These are phyloP conservation scores for Didymella pomorum DNA, from an alignment of 2,329 filamentous ascomycete species.

Conservation along the genomic window DNA sequence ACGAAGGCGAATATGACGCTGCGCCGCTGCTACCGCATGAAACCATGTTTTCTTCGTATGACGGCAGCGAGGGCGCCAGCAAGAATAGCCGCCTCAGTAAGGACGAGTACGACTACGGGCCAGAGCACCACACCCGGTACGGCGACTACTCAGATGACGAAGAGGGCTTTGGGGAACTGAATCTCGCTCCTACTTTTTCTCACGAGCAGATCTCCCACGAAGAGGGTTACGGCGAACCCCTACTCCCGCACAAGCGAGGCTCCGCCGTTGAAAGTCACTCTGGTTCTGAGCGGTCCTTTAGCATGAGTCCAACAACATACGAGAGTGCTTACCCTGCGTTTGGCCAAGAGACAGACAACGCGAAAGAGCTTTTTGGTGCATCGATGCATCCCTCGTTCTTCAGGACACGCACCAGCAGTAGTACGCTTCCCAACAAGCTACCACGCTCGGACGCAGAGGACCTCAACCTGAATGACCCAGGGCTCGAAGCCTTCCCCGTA, in stretches of 20 bases:
- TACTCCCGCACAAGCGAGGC: conserved; percentile 37
- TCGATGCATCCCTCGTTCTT: conserved; percentile 26
- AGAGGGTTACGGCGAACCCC: conserved; percentile 25
- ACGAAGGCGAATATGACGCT: conserved; percentile 36
- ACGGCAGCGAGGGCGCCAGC: conserved; percentile 22
- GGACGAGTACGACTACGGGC: conserved; percentile 17
- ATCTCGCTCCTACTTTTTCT: conserved; percentile 21
- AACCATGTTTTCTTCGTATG: conserved; percentile 31
- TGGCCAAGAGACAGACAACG: conserved; percentile 20
- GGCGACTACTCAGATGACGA: conserved; percentile 18
- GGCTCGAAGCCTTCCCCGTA: conserved; percentile 41
- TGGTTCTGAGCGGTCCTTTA: conserved; percentile 27
- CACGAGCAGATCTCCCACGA: conserved; percentile 11
- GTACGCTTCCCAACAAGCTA: conserved; percentile 39
- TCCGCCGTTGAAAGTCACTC: conserved; percentile 21
- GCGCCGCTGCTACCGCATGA: conserved; percentile 52
- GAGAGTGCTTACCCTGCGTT: conserved; percentile 20
- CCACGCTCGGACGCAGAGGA: conserved; percentile 43
- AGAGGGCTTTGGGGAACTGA: conserved; percentile 7
- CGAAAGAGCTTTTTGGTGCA: conserved; percentile 22
- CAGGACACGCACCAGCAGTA: conserved; percentile 31
- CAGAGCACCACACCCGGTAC: conserved; percentile 23
- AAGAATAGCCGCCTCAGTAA: conserved; percentile 27
- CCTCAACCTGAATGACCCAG: conserved; percentile 37
- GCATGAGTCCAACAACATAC: conserved; percentile 15